Percentiles rank a stretch among this genome's conserved stretches.
These are phyloP conservation scores for Arachis stenosperma DNA, from an alignment of 306 rosid genomes.

Conservation along the genomic window DNA sequence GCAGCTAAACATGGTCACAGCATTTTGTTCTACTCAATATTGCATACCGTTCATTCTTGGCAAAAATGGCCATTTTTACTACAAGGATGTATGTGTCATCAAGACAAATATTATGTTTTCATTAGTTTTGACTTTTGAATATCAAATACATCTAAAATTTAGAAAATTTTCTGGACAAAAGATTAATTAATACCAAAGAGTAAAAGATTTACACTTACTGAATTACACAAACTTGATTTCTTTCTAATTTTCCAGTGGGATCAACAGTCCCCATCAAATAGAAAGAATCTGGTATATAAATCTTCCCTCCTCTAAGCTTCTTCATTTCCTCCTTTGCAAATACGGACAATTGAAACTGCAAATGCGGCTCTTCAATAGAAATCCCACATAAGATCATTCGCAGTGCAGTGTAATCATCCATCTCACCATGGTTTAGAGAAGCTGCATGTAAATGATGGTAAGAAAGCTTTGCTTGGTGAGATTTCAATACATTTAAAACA, in stretches of 20 bases:
- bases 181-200: constrained; percentile 2
- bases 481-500: background rate
- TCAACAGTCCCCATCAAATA: constrained; percentile 87
- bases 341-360: constrained; percentile 52
- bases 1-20: constrained; percentile 2
- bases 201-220: constrained; percentile 58
- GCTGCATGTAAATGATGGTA: constrained; percentile 49
- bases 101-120: background rate
- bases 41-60: background rate
- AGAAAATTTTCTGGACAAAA: background rate
- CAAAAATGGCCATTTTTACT: no score
- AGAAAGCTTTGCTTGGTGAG: constrained; percentile 2
- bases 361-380: constrained; percentile 75
- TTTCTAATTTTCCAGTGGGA: constrained; percentile 61
- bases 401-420: constrained; percentile 56
- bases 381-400: constrained; percentile 74
- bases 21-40: constrained; percentile 20
- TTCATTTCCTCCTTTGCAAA: constrained; percentile 51
- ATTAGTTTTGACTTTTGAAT: background rate
- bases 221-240: constrained; percentile 69
- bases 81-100: background rate
- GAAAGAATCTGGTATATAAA: constrained; percentile 55
- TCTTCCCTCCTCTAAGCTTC: constrained; percentile 57
- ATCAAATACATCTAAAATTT: constrained; percentile 5
- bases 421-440: constrained; percentile 48